These are phyloP conservation scores for Corchorus olitorius DNA, from an alignment of 345 rosid species.

Conservation along the genomic window DNA sequence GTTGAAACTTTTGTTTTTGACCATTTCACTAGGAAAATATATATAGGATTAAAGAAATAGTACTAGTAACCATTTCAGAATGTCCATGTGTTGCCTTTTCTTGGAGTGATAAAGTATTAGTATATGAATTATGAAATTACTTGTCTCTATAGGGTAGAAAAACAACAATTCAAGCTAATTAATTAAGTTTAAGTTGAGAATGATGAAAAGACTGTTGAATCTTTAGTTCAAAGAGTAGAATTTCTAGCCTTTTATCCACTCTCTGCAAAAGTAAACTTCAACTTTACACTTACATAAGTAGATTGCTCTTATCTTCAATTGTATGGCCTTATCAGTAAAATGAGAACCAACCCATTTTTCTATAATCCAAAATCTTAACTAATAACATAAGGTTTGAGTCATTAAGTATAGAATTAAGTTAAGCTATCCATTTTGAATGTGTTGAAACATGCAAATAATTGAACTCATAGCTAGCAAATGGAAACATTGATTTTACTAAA, in stretches of 20 bases:
- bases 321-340: conserved; percentile 8
- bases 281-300: background rate
- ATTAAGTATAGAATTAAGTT: too few species aligned
- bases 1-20: background rate
- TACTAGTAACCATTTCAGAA: conserved; percentile 43
- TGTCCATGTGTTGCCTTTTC: conserved; percentile 38
- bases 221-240: background rate
- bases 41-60: conserved; percentile 27
- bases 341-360: background rate
- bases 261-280: background rate
- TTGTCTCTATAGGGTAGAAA: conserved; percentile 30
- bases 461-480: background rate
- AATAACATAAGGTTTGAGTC: too few species aligned
- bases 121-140: conserved; percentile 9
- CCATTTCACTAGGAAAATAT: conserved; percentile 24
- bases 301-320: background rate
- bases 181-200: background rate
- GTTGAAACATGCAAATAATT: background rate
- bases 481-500: background rate
- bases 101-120: conserved; percentile 6
- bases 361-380: too few species aligned
- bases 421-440: too few species aligned
- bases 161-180: conserved; percentile 8
- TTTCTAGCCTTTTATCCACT: background rate
- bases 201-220: background rate